Percentiles rank a stretch among this genome's conserved stretches.
These are phyloP conservation scores for Nicotiana undulata DNA, from an alignment of 257 asterid species.

Conservation along the genomic window DNA sequence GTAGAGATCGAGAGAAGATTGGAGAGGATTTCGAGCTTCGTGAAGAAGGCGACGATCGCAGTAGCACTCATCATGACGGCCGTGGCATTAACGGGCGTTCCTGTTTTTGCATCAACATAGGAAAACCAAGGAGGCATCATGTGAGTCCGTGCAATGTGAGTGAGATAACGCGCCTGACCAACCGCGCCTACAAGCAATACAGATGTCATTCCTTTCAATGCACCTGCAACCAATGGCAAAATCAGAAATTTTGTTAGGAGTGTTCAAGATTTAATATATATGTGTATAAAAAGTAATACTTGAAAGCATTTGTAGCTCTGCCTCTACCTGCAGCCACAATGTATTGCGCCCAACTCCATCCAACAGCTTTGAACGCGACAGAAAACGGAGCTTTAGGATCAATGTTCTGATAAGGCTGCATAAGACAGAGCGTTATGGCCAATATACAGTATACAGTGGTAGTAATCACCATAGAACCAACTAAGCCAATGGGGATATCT, in stretches of 20 bases:
- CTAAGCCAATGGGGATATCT: slow-evolving; percentile 65
- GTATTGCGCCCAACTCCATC: slow-evolving; percentile 63
- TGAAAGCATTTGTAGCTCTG: neutral
- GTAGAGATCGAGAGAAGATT: slow-evolving; percentile 50
- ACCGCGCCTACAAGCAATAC: slow-evolving; percentile 53
- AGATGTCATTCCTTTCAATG: slow-evolving; percentile 62
- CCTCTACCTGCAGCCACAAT: slow-evolving; percentile 36
- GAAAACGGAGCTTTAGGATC: slow-evolving; percentile 59
- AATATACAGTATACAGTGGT: slow-evolving; percentile 48
- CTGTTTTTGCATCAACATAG: slow-evolving; percentile 40
- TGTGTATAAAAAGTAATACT: neutral
- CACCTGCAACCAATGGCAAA: slow-evolving; percentile 20
- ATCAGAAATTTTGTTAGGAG: neutral
- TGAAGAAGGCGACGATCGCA: slow-evolving; percentile 52
- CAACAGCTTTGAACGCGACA: slow-evolving; percentile 38
- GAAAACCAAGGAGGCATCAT: slow-evolving; percentile 84
- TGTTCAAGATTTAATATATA: neutral
- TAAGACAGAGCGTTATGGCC: slow-evolving; percentile 48
- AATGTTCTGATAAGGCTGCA: slow-evolving; percentile 41
- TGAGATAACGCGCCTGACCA: slow-evolving; percentile 70
- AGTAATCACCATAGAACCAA: slow-evolving; percentile 60
- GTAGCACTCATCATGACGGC: slow-evolving; percentile 39
- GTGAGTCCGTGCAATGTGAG: slow-evolving; percentile 60
- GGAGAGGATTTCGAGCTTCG: slow-evolving; percentile 38
- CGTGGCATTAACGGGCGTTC: slow-evolving; percentile 60